Percentiles rank a stretch among this genome's conserved stretches.
Conservation (phyloP, 345 rosid species). For the Eutrema yunnanense region DNA sequence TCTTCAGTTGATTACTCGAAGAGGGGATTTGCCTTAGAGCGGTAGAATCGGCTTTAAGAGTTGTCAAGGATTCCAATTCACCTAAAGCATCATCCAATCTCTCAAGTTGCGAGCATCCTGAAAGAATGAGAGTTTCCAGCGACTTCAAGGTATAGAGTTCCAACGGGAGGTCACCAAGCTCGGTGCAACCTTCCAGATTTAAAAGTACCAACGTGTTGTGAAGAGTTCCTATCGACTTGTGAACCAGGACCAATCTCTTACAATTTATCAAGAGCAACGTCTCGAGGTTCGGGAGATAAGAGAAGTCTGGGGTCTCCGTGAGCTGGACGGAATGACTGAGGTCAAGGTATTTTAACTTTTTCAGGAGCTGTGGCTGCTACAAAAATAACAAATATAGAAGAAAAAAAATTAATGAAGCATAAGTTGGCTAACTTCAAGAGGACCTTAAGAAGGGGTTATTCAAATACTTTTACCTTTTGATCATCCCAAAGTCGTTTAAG, state of each 20-base stretch:
- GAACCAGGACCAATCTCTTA: neutral
- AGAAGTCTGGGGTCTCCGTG: constrained; percentile 6
- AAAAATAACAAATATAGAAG: neutral
- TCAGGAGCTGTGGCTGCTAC: neutral
- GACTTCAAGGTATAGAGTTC: neutral
- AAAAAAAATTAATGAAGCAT: neutral
- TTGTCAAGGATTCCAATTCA: neutral
- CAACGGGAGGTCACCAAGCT: neutral
- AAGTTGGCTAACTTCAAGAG: neutral
- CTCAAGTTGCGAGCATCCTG: constrained; percentile 7
- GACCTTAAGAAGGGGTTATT: neutral
- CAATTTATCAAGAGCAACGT: constrained; percentile 8
- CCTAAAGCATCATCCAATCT: constrained; percentile 8
- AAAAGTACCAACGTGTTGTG: neutral
- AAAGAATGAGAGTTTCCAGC: constrained; percentile 17
- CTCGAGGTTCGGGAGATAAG: constrained; percentile 14
- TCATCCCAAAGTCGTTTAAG: neutral
- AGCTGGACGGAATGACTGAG: constrained; percentile 9
- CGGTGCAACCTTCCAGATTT: neutral
- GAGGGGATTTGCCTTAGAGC: neutral
- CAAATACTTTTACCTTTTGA: neutral
- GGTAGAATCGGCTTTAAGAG: neutral
- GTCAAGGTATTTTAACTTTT: neutral
- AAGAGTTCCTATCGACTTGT: constrained; percentile 4
- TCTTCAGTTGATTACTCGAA: neutral